Percentiles rank a stretch among this genome's conserved stretches.
These are phyloP conservation scores for Saturnispora serradocipensis DNA, from an alignment of 805 yeast species.

Conservation along the genomic window DNA sequence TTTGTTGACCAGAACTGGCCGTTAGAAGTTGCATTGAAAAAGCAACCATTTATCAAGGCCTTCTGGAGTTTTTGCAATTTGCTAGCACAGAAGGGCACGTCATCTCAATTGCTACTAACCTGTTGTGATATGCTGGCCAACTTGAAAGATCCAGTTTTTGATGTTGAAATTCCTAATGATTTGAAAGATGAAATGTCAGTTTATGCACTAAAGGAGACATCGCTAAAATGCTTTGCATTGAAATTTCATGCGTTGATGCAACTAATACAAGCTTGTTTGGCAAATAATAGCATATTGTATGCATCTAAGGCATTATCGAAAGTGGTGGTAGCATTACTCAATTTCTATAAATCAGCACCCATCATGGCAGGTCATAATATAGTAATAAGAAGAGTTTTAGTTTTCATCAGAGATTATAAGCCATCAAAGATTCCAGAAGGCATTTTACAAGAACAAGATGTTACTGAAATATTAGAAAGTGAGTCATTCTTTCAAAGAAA, in stretches of 20 bases:
- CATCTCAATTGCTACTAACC: constrained; percentile 69
- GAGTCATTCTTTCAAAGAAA: constrained; percentile 58
- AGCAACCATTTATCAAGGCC: constrained; percentile 29
- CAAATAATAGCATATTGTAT: constrained; percentile 54
- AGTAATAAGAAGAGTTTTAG: constrained; percentile 53
- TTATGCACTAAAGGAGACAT: constrained; percentile 4
- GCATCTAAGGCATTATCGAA: constrained; percentile 77
- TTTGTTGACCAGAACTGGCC: constrained; percentile 37
- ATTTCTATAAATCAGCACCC: constrained; percentile 37
- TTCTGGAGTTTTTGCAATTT: constrained; percentile 48
- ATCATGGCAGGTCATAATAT: constrained; percentile 22
- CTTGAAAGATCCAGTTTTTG: constrained; percentile 19
- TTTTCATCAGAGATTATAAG: constrained; percentile 50
- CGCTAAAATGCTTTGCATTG: constrained; percentile 34
- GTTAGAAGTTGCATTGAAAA: constrained; percentile 24
- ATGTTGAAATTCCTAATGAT: background rate
- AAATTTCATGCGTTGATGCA: constrained; percentile 62
- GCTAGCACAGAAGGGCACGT: constrained; percentile 62
- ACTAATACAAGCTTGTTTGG: constrained; percentile 48
- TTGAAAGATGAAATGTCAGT: background rate
- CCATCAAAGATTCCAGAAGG: constrained; percentile 37
- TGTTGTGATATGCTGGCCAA: constrained; percentile 52
- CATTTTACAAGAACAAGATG: constrained; percentile 25
- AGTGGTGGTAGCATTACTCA: constrained; percentile 50
- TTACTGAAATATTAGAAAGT: constrained; percentile 35